Conservation (phyloP, 169 alveolate species). For the Perkinsus marinus region DNA sequence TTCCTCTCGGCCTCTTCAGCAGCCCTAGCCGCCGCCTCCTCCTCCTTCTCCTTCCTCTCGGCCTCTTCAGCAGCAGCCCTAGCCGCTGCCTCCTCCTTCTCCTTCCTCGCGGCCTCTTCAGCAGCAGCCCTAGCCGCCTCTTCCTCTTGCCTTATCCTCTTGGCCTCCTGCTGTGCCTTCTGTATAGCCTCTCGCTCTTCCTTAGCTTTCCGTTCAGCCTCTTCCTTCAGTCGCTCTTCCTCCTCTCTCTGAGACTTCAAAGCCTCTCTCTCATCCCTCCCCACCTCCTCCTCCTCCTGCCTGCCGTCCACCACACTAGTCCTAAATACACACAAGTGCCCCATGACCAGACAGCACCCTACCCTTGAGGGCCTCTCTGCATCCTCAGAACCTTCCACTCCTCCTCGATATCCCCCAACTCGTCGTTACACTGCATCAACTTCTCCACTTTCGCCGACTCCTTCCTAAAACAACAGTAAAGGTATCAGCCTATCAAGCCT, state of each 20-base stretch:
- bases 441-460: background rate
- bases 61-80: background rate
- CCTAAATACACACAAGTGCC: background rate
- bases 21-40: background rate
- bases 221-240: too few relatives aligned
- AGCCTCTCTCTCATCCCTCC: too few relatives aligned
- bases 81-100: background rate
- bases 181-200: too few relatives aligned
- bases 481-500: background rate
- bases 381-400: background rate
- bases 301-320: background rate
- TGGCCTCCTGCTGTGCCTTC: background rate
- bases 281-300: background rate
- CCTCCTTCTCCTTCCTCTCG: background rate
- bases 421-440: background rate
- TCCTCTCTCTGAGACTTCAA: too few relatives aligned
- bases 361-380: background rate
- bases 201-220: too few relatives aligned
- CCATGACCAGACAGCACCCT: background rate
- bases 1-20: too few relatives aligned
- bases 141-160: background rate
- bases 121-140: background rate
- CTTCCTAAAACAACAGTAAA: background rate
- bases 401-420: background rate
- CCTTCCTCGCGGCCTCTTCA: background rate